Evolutionary conservation across 305 asterid species (phyloP), one percentile per base, ranked within the genome.

Genomic region (Rubia occidens): DNA sequence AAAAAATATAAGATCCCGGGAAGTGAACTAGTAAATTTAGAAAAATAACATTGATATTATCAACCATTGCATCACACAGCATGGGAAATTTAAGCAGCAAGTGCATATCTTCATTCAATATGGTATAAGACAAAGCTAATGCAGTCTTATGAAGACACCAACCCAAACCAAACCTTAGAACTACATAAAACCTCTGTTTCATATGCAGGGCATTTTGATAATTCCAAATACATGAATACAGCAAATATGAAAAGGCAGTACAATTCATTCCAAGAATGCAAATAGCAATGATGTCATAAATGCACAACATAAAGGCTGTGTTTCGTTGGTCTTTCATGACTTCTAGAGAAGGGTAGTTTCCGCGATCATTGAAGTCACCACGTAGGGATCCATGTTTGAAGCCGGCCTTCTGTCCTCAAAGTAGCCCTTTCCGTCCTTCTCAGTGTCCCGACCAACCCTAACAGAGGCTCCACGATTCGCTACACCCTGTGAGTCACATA

Each of bases 391-490:
- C 91, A 86, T 83, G 73, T 88, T 88, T 5, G 93, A 88, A 4
- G 95, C 90, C 0, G 95, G 95, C 81, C 93, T 80, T 64, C 95
- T 69, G 58, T 88, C 93, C 78, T 86, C 95, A 8, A 88, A 88
- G 21, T 88, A 88, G 0, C 93, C 96, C 62, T 86, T 87, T 1
- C 93, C 93, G 1, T 65, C 86, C 76, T 80, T 75, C 85, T 88
- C 96, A 7, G 94, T 90, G 7, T 90, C 96, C 82, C 96, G 73
- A 14, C 96, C 95, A 1, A 89, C 89, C 77, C 96, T 76, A 49
- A 89, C 80, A 1, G 96, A 89, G 8, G 96, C 95, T 64, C 96
- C 94, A 8, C 95, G 89, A 56, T 90, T 85, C 0, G 97, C 97
- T 69, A 90, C 94, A 0, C 95, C 97, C 97, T 90, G 69, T 11